Base-by-base conservation (phyloP, 2,329 filamentous ascomycete species). In the Simplicillium sp. region DNA sequence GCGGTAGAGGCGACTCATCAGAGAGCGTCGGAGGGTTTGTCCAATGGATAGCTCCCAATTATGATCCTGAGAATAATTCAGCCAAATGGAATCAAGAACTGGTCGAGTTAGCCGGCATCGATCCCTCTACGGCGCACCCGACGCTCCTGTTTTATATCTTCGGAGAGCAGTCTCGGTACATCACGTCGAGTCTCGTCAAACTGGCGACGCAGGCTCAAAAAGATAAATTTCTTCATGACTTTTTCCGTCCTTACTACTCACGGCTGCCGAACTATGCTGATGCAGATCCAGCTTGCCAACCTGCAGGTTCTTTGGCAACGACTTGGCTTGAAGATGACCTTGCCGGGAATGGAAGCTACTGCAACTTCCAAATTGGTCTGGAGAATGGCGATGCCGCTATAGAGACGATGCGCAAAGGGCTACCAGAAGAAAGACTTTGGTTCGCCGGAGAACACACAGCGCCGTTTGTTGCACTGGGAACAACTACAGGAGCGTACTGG, bases 401-500 rank as follows among this genome's bases (percentile, higher is more conserved):
- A 37, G 73, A 82, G 37, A 61, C 58, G 3, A 74, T 87, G 61
- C 66, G 79, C 3, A 62, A 72, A 33, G 81, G 82, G 1, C 50
- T 84, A 48, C 80, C 80, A 1, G 77, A 77, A 11, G 66, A 77
- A 16, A 80, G 84, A 0, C 55, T 95, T 8, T 95, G 88, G 88
- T 70, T 95, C 48, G 88, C 88, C 0, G 88, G 88, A 0, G 88
- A 95, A 62, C 88, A 95, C 62, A 94, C 87, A 16, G 82, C 87
- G 41, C 88, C 89, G 4, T 94, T 95, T 65, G 80, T 94, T 20
- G 88, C 85, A 11, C 60, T 96, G 46, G 90, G 89, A 0, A 96
- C 89, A 4, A 84, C 82, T 11, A 94, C 87, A 1, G 90, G 90
- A 1, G 90, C 90, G 11, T 96, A 87, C 59, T 94, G 87, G 87